Evolutionary conservation across 2,329 filamentous ascomycete genomes (phyloP).

Genomic region (Huntiella savannae): DNA sequence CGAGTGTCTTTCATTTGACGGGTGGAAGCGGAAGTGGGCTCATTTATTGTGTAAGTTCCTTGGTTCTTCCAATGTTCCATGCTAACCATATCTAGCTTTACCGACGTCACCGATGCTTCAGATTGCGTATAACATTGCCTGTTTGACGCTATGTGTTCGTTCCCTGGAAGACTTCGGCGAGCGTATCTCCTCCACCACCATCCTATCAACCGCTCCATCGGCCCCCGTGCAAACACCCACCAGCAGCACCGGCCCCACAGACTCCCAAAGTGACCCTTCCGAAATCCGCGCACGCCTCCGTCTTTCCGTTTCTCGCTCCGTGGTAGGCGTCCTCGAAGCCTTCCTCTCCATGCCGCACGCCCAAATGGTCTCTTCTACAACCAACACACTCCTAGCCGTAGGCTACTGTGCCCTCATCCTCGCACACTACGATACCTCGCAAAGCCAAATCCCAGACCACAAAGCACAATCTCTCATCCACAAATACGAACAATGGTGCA

Average conservation of each 20-base stretch:
- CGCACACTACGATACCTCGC: conserved; percentile 9
- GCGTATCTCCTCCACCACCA: conserved; percentile 7
- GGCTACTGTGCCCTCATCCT: conserved; percentile 11
- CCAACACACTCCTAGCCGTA: conserved; percentile 9
- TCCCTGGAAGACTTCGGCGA: conserved; percentile 10
- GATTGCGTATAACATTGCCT: conserved; percentile 11
- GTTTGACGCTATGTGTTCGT: conserved; percentile 10
- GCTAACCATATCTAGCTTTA: conserved; percentile 1
- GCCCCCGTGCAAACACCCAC: conserved; percentile 8
- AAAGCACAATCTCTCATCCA: conserved; percentile 8
- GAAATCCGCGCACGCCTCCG: conserved; percentile 5
- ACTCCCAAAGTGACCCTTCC: not conserved
- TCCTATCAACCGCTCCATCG: conserved; percentile 1
- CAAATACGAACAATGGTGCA: conserved; percentile 10
- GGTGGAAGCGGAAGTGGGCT: conserved; percentile 10
- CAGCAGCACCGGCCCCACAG: conserved; percentile 6
- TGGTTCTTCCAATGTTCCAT: not conserved
- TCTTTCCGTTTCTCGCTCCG: conserved; percentile 7
- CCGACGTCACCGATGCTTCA: conserved; percentile 10
- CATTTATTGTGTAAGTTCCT: conserved; percentile 9
- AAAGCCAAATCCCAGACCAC: conserved; percentile 7
- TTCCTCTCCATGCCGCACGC: conserved; percentile 10
- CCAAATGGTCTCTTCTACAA: conserved; percentile 10
- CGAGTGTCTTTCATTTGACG: conserved; percentile 11
- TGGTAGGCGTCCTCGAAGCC: conserved; percentile 8